Conservation (phyloP, 345 rosid species). For the Eucalyptus grandis region DNA sequence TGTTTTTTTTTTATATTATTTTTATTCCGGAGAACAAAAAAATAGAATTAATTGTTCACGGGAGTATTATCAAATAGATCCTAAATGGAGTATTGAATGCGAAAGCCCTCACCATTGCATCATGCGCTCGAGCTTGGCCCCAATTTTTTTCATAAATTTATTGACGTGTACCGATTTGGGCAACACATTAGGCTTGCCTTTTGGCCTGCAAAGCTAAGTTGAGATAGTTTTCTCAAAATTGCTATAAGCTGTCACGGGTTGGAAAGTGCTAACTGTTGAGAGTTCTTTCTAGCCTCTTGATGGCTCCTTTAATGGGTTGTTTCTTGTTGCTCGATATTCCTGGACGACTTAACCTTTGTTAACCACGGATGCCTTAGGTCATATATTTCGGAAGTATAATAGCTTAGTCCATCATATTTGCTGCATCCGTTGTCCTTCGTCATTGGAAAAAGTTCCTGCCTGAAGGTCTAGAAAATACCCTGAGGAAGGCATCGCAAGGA, state of each 20-base stretch:
- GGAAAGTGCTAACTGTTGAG: not conserved
- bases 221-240: not conserved
- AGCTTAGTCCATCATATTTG: conserved; percentile 13
- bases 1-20: too few relatives aligned
- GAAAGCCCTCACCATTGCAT: accelerated
- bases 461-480: conserved; percentile 2
- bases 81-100: accelerated
- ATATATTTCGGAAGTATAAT: conserved; percentile 8
- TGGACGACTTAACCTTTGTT: conserved; percentile 3
- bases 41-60: accelerated
- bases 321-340: conserved; percentile 23
- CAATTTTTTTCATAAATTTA: not conserved
- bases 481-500: too few relatives aligned
- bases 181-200: not conserved
- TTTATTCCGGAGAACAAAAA: accelerated
- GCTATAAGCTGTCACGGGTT: not conserved
- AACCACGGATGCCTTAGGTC: conserved; percentile 35
- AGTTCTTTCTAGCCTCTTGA: not conserved
- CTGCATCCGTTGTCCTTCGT: conserved; percentile 13
- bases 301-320: conserved; percentile 22
- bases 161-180: not conserved
- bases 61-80: accelerated
- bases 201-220: not conserved
- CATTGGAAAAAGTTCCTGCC: conserved; percentile 13
- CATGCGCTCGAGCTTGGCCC: not conserved